Evolutionary conservation across 768 basidiomycete genomes (phyloP).

Genomic region (Amanita fuliginea): DNA sequence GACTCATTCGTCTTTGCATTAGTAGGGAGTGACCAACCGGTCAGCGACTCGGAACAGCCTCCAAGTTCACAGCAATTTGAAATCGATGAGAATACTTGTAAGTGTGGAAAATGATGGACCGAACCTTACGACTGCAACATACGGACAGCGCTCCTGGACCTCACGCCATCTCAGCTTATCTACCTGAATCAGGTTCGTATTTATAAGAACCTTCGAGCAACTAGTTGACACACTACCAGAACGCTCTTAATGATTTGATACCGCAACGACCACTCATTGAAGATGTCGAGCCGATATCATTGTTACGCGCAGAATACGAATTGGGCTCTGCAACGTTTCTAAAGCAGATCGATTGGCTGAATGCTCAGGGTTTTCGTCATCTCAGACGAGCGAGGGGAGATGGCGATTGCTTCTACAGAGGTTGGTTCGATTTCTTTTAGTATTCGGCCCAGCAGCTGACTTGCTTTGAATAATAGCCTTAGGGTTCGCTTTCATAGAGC

Average conservation of each 20-base stretch:
- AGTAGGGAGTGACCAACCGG: not conserved
- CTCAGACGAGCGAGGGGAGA: slow-evolving; percentile 74
- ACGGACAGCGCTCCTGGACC: not conserved
- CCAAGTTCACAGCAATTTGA: not conserved
- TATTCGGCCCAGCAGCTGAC: not conserved
- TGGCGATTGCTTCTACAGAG: slow-evolving; percentile 90
- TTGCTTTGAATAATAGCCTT: slow-evolving; percentile 41
- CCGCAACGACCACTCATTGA: slow-evolving; percentile 43
- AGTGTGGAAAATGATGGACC: not conserved
- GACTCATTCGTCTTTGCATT: not conserved
- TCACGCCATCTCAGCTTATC: slow-evolving; percentile 10
- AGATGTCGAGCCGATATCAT: slow-evolving; percentile 36
- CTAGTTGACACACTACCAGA: not conserved
- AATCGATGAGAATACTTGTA: not conserved
- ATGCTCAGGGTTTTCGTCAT: slow-evolving; percentile 45
- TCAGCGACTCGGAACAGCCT: not conserved
- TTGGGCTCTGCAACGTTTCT: slow-evolving; percentile 47
- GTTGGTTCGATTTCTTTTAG: slow-evolving; percentile 25
- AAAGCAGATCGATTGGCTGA: slow-evolving; percentile 67
- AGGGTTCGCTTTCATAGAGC: slow-evolving; percentile 71
- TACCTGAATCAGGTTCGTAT: slow-evolving; percentile 15
- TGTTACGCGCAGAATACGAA: slow-evolving; percentile 58
- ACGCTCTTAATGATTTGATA: slow-evolving; percentile 22
- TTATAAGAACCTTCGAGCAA: no score
- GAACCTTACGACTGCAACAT: not conserved